Conservation (phyloP, 257 asterid genomes). For the Solanum bulbocastanum region DNA sequence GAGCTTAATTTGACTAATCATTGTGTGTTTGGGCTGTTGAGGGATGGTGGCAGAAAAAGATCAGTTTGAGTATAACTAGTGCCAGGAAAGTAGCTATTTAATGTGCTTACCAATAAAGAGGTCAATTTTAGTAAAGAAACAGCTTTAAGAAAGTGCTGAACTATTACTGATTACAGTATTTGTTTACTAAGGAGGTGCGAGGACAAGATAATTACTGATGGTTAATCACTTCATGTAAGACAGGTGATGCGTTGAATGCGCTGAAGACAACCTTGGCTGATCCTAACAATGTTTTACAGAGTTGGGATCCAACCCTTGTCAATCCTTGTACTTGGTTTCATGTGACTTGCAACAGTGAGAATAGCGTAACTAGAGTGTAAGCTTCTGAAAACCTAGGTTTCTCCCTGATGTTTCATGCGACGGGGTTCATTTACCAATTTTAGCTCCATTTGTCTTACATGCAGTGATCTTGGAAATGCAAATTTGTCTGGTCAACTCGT, state of each 20-base stretch:
- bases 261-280: constrained; percentile 67
- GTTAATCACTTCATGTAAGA: constrained; percentile 1
- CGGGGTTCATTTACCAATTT: background rate
- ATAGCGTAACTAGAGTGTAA: constrained; percentile 89
- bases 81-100: background rate
- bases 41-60: background rate
- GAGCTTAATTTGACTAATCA: background rate
- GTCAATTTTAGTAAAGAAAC: background rate
- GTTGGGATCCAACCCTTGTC: constrained; percentile 96
- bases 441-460: constrained; percentile 4
- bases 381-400: constrained; percentile 7
- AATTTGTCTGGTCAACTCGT: constrained; percentile 79
- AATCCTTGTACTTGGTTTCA: constrained; percentile 99
- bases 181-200: background rate
- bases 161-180: background rate
- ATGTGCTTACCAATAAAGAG: background rate
- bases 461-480: constrained; percentile 96
- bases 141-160: background rate
- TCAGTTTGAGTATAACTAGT: background rate
- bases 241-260: constrained; percentile 94
- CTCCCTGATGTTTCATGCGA: background rate
- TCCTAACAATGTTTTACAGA: constrained; percentile 88
- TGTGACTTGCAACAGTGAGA: constrained; percentile 76
- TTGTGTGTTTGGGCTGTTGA: background rate
- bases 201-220: background rate